Conservation (phyloP, 495 filamentous ascomycete species). For the Lasiosphaeriaceae sp. region DNA sequence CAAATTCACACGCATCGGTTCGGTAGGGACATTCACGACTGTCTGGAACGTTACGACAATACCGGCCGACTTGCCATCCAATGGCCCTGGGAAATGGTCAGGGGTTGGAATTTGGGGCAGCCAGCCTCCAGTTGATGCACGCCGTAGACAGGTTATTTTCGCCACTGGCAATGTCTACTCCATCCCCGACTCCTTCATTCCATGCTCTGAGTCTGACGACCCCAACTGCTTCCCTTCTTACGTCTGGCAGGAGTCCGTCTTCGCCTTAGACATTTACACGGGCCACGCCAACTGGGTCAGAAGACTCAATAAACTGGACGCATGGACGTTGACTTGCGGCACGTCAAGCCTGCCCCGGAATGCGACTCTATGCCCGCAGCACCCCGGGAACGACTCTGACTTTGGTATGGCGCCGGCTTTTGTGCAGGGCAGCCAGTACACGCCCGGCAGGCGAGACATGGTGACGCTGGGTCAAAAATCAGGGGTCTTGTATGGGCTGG, state of each 20-base stretch:
- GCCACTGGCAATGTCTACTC: slow-evolving; percentile 37
- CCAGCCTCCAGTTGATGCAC: slow-evolving; percentile 36
- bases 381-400: slow-evolving; percentile 35
- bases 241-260: slow-evolving; percentile 29
- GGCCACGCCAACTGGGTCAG: slow-evolving; percentile 32
- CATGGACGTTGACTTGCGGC: slow-evolving; percentile 30
- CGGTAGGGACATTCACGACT: slow-evolving; percentile 16
- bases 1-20: slow-evolving; percentile 14
- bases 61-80: slow-evolving; percentile 10
- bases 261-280: slow-evolving; percentile 26
- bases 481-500: slow-evolving; percentile 33
- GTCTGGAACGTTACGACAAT: slow-evolving; percentile 29
- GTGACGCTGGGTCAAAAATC: slow-evolving; percentile 38
- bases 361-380: slow-evolving; percentile 24
- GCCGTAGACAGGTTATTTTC: slow-evolving; percentile 33
- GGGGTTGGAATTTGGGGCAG: slow-evolving; percentile 37
- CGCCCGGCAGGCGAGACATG: slow-evolving; percentile 16
- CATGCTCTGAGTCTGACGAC: slow-evolving; percentile 10
- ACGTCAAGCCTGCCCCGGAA: slow-evolving; percentile 9
- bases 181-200: slow-evolving; percentile 9
- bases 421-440: slow-evolving; percentile 16
- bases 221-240: slow-evolving; percentile 7
- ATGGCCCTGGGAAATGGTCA: slow-evolving; percentile 22
- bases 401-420: slow-evolving; percentile 41
- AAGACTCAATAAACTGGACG: slow-evolving; percentile 27